Evolutionary conservation across 2,329 filamentous ascomycete genomes (phyloP).

Genomic region (Aspergillus sp.): DNA sequence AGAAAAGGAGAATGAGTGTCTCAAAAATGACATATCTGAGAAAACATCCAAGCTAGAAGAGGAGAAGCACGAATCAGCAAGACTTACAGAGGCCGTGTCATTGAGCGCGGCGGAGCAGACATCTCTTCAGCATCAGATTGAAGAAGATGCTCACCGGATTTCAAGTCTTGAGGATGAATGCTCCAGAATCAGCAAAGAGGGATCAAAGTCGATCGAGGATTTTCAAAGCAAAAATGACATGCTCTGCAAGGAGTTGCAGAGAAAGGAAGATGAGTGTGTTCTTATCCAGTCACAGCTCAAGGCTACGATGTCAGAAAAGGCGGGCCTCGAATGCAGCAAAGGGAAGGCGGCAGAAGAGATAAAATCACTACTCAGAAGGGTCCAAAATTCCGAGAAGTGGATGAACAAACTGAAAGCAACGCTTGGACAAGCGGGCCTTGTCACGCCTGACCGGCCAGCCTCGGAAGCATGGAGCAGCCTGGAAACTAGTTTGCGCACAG

Average conservation of each 20-base stretch:
- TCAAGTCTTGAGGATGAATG: constrained; percentile 25
- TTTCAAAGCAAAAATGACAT: constrained; percentile 18
- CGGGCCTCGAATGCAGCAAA: constrained; percentile 23
- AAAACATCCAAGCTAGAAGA: constrained; percentile 13
- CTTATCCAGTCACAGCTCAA: constrained; percentile 15
- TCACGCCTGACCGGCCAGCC: constrained; percentile 20
- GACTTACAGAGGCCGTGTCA: constrained; percentile 26
- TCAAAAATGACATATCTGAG: constrained; percentile 20
- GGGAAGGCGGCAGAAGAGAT: constrained; percentile 28
- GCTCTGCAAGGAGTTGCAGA: constrained; percentile 17
- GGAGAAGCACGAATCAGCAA: constrained; percentile 23
- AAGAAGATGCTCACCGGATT: constrained; percentile 24
- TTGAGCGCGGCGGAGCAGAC: constrained; percentile 19
- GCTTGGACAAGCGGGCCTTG: constrained; percentile 20
- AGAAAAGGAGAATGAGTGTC: constrained; percentile 21
- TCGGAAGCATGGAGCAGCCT: constrained; percentile 24
- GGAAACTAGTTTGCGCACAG: constrained; percentile 19
- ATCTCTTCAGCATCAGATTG: constrained; percentile 22
- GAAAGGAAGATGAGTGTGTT: constrained; percentile 35
- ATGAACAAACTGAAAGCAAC: constrained; percentile 24
- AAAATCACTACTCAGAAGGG: constrained; percentile 25
- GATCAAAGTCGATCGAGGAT: constrained; percentile 6
- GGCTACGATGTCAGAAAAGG: constrained; percentile 16
- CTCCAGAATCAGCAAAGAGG: constrained; percentile 9
- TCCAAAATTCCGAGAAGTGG: constrained; percentile 30